These are phyloP conservation scores for Debaryomyces tyrocola DNA, from an alignment of 805 yeast genomes.

Conservation along the genomic window DNA sequence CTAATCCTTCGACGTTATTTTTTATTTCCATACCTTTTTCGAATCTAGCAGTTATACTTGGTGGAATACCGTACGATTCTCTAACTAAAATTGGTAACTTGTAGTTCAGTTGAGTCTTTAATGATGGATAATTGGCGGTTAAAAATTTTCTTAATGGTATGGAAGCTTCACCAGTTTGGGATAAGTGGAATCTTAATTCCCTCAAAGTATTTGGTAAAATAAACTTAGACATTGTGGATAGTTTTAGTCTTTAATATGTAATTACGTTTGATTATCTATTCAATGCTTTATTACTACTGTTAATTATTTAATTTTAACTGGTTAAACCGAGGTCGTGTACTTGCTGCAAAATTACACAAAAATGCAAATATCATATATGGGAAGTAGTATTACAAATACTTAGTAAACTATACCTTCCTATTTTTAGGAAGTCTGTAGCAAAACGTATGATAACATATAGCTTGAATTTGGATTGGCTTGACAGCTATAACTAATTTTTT, in stretches of 20 bases:
- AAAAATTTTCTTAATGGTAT: slow-evolving; percentile 65
- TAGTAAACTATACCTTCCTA: no score
- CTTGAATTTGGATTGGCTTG: no score
- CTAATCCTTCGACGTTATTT: slow-evolving; percentile 49
- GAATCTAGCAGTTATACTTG: slow-evolving; percentile 73
- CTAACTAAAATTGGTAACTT: slow-evolving; percentile 73
- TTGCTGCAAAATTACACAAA: slow-evolving; percentile 31
- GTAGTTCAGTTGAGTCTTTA: slow-evolving; percentile 58
- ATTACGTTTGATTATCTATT: background rate
- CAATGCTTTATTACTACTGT: background rate
- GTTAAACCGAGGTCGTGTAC: slow-evolving; percentile 1
- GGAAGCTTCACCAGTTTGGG: slow-evolving; percentile 76
- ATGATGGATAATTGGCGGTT: slow-evolving; percentile 59
- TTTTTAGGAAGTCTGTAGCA: no score
- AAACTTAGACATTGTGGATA: slow-evolving; percentile 36
- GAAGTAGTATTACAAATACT: no score
- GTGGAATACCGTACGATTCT: slow-evolving; percentile 72
- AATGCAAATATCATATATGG: no score
- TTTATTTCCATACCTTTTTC: slow-evolving; percentile 54
- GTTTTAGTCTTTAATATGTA: background rate
- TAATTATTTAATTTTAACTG: slow-evolving; percentile 9
- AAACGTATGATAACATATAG: no score
- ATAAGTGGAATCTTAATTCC: slow-evolving; percentile 80
- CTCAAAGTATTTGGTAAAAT: slow-evolving; percentile 57
- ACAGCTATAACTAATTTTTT: no score